Evolutionary conservation across 345 rosid genomes (phyloP), one percentile per base, ranked within the genome.

Genomic region (Tarenaya hassleriana): DNA sequence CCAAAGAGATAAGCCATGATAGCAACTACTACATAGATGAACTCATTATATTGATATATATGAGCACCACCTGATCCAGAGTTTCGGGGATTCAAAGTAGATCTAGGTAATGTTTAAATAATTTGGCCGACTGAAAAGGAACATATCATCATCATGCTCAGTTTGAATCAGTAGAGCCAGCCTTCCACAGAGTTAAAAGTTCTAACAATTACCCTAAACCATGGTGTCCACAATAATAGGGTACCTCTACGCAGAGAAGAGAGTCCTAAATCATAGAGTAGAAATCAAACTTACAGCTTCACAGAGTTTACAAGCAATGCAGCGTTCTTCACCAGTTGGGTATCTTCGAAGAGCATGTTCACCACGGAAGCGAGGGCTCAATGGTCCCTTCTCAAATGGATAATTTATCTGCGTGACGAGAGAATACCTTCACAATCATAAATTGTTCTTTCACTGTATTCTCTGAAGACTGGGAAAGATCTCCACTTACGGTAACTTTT

Each of bases 281-380:
- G 17, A 43, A 55, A 8, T 55, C 10, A 50, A 52, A 69, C 77
- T 85, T 75, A 85, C 97, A 54, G 98, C 99, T 81, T 94, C 99
- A 60, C 97, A 94, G 37, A 94, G 97, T 78, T 88, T 88, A 71
- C 97, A 94, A 54, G 98, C 97, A 77, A 92, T 92, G 86, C 98
- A 92, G 56, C 97, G 94, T 35, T 92, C 97, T 66, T 92, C 97
- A 34, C 97, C 95, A 18, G 91, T 88, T 51, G 89, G 95, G 66
- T 94, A 88, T 55, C 94, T 68, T 1, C 92, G 81, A 46, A 88
- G 89, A 35, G 95, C 97, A 80, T 88, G 99, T 61, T 94, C 99
- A 49, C 99, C 97, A 47, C 89, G 94, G 74, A 94, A 88, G 16
- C 95, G 84, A 33, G 97, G 99, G 68, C 99, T 94, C 75, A 88